Evolutionary conservation across 2,329 filamentous ascomycete species (phyloP), one percentile per base, ranked within the genome.

Genomic region (Ceratocystiopsis brevicomis): DNA sequence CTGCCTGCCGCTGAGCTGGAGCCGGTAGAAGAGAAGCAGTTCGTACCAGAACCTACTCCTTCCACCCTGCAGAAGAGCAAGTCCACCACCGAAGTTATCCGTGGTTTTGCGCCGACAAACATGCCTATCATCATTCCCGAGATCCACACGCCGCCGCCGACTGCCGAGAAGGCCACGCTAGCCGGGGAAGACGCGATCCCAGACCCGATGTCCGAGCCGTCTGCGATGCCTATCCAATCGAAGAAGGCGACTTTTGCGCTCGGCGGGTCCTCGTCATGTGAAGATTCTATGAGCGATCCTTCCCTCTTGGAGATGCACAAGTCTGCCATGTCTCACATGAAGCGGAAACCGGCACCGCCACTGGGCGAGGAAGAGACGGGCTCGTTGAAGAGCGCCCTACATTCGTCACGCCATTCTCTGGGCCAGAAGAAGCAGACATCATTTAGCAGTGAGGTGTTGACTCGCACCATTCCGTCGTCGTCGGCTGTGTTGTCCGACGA

Each of bases 81-180:
- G 42, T 48, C 46, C 37, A 66, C 62, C 47, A 87, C 78, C 49
- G 42, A 48, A 34, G 73, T 94, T 45, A 78, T 94, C 42, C 81
- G 83, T 49, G 87, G 87, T 45, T 94, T 95, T 61, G 83, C 81
- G 6, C 83, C 82, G 2, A 78, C 81, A 21, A 75, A 79, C 47
- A 68, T 80, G 37, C 58, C 63, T 43, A 57, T 64, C 41, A 55
- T 63, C 64, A 49, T 73, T 66, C 53, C 74, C 61, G 48, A 41
- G 17, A 37, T 45, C 25, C 17, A 37, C 15, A 39, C 44, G 1
- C 37, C 46, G 19, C 21, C 38, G 9, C n/a, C 40, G 10, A 18
- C 40, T 2, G 36, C 33, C 5, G 39, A 46, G 21, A 40, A 25
- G 16, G 35, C 38, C 12, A 19, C 19, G 1, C 11, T 6, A 4